phyloP scores from a whole-genome alignment of 108 stramenopile species.

The Schizochytrium sp. region DNA sequence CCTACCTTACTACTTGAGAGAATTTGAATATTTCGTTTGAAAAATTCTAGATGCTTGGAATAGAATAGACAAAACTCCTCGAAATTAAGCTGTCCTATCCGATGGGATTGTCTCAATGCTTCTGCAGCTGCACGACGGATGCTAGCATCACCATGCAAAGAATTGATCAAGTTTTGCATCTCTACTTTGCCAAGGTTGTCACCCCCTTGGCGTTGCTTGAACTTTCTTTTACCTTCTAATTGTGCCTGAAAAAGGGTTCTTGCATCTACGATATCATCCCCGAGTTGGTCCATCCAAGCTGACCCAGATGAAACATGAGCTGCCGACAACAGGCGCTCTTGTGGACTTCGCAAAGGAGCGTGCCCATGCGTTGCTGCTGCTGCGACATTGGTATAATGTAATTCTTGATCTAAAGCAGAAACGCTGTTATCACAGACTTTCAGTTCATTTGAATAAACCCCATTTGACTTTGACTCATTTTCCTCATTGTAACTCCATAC shows the following conservation, averaged over 20 bases:
- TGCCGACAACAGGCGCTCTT: neutral
- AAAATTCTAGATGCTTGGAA: neutral
- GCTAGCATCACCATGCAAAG: neutral
- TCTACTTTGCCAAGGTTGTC: neutral
- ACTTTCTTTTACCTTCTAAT: neutral
- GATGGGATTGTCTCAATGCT: neutral
- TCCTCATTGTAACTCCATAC: neutral
- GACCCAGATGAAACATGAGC: neutral
- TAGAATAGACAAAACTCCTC: neutral
- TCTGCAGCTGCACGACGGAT: neutral
- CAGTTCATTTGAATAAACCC: neutral
- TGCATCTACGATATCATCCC: conserved; percentile 1
- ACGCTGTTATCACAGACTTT: too few species aligned
- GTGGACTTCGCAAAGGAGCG: neutral
- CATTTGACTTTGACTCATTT: neutral
- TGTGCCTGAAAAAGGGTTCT: neutral
- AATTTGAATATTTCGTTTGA: neutral
- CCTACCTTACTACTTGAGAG: too few species aligned
- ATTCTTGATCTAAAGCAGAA: too few species aligned
- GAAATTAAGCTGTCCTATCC: neutral
- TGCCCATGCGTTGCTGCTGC: too few species aligned
- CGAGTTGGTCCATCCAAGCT: neutral
- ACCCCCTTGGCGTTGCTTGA: neutral
- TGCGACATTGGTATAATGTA: too few species aligned
- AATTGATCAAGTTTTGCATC: neutral